phyloP scores from a whole-genome alignment of 768 basidiomycete genomes.

The Chiua virens region DNA sequence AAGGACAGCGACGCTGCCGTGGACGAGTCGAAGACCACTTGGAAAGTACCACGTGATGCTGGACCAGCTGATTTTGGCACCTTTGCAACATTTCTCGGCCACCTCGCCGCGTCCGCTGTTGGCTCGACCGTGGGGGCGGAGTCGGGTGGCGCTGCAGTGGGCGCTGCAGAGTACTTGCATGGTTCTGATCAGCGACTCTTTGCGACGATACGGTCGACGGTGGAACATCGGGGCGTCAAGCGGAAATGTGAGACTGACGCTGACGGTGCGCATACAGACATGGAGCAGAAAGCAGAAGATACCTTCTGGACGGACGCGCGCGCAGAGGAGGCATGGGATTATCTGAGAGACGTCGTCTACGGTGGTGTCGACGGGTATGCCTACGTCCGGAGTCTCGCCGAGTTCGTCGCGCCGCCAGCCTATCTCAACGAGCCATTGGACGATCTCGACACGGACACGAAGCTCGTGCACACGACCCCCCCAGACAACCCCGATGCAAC shows the following conservation, averaged over 20 bases:
- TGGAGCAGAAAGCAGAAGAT: conserved; percentile 14
- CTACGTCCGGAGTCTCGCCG: conserved; percentile 74
- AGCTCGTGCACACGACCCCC: not conserved
- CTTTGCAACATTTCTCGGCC: conserved; percentile 52
- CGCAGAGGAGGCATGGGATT: conserved; percentile 61
- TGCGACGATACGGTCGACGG: conserved; percentile 41
- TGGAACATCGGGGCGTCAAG: conserved; percentile 25
- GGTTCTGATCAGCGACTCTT: conserved; percentile 20
- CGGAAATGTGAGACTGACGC: conserved; percentile 19
- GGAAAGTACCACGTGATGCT: conserved; percentile 53
- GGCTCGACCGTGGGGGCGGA: conserved; percentile 21
- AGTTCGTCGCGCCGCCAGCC: conserved; percentile 50
- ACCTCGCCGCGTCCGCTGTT: conserved; percentile 34
- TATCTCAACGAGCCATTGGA: conserved; percentile 1
- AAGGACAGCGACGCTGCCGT: conserved; percentile 44
- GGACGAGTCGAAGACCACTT: conserved; percentile 37
- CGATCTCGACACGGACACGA: not conserved
- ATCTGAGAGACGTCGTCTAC: conserved; percentile 72
- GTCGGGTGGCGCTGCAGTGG: conserved; percentile 9
- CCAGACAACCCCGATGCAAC: not conserved
- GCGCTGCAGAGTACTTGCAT: conserved; percentile 7
- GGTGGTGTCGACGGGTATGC: conserved; percentile 77
- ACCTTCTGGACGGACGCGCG: conserved; percentile 50
- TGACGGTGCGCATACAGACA: not conserved
- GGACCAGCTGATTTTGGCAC: conserved; percentile 62